phyloP scores from a whole-genome alignment of 2,329 filamentous ascomycete genomes.

The Colletotrichum sp. region DNA sequence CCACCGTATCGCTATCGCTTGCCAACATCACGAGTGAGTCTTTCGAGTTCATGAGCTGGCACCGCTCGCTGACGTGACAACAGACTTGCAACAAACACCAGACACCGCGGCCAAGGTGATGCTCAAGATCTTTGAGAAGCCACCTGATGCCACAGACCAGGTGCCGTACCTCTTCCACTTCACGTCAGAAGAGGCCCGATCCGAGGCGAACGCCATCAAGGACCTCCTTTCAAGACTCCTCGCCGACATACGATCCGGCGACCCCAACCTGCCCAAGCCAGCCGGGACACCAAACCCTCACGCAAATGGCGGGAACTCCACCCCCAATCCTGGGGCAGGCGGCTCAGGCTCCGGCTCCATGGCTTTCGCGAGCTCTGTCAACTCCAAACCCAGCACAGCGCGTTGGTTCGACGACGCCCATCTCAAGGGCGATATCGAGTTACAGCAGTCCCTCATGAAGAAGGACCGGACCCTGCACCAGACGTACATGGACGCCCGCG shows the following conservation, averaged over 20 bases:
- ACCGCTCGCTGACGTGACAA: constrained; percentile 17
- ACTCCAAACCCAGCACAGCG: constrained; percentile 58
- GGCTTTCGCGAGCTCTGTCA: constrained; percentile 76
- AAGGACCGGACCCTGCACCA: constrained; percentile 77
- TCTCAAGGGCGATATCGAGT: constrained; percentile 77
- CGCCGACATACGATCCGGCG: constrained; percentile 66
- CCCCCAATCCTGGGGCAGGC: constrained; percentile 24
- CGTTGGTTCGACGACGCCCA: constrained; percentile 82
- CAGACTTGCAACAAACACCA: constrained; percentile 94
- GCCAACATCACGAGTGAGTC: constrained; percentile 80
- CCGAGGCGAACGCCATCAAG: constrained; percentile 86
- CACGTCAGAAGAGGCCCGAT: constrained; percentile 78
- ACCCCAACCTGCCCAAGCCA: constrained; percentile 56
- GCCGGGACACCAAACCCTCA: constrained; percentile 31
- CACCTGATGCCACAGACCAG: constrained; percentile 61
- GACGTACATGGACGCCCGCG: constrained; percentile 85
- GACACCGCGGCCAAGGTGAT: constrained; percentile 89
- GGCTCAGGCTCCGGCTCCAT: constrained; percentile 67
- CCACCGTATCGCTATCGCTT: constrained; percentile 73
- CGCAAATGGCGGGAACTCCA: constrained; percentile 26
- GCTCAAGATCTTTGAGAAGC: constrained; percentile 86
- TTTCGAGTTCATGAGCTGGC: neutral
- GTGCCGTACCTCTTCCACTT: constrained; percentile 88
- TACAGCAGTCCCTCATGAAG: constrained; percentile 89
- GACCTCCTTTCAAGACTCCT: constrained; percentile 82